Percentiles rank a stretch among this genome's conserved stretches.
phyloP scores from a whole-genome alignment of 768 basidiomycete species.

The Strobilomyces dryophilus region DNA sequence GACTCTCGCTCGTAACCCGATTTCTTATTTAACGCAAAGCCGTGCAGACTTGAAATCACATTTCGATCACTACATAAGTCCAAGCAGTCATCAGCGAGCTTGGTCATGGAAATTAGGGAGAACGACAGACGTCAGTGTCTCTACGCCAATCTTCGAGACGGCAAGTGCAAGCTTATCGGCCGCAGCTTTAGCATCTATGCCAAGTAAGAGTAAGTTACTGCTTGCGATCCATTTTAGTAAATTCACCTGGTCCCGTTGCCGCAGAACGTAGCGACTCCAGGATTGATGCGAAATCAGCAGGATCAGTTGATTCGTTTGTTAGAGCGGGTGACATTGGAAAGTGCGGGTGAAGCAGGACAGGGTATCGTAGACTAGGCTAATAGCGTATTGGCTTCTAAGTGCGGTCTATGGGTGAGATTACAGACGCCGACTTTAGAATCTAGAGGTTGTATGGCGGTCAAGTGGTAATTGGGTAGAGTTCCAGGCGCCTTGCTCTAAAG shows the following conservation, averaged over 20 bases:
- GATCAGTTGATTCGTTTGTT: slow-evolving; percentile 39
- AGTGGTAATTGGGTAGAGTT: background rate
- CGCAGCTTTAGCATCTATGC: slow-evolving; percentile 77
- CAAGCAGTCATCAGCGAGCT: slow-evolving; percentile 13
- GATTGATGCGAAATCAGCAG: slow-evolving; percentile 39
- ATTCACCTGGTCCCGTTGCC: slow-evolving; percentile 58
- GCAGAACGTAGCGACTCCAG: slow-evolving; percentile 49
- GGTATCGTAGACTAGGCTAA: slow-evolving; percentile 21
- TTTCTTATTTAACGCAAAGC: slow-evolving; percentile 78
- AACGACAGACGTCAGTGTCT: slow-evolving; percentile 52
- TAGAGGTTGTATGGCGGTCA: slow-evolving; percentile 7
- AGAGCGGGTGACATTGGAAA: slow-evolving; percentile 51
- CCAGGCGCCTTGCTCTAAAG: slow-evolving; percentile 1
- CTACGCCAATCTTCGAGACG: slow-evolving; percentile 58
- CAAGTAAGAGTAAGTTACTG: slow-evolving; percentile 7
- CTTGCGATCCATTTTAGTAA: background rate
- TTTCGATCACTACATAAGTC: slow-evolving; percentile 52
- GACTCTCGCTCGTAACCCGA: slow-evolving; percentile 88
- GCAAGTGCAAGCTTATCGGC: slow-evolving; percentile 77
- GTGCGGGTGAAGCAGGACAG: slow-evolving; percentile 3
- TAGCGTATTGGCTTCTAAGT: slow-evolving; percentile 12
- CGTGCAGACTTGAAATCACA: slow-evolving; percentile 60
- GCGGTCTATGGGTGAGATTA: slow-evolving; percentile 16
- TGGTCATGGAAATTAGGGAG: slow-evolving; percentile 1
- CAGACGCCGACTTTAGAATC: slow-evolving; percentile 7